Evolutionary conservation across 1,284 basidiomycete species (phyloP), one percentile per base, ranked within the genome.

Genomic region (Volvariella surrecta): DNA sequence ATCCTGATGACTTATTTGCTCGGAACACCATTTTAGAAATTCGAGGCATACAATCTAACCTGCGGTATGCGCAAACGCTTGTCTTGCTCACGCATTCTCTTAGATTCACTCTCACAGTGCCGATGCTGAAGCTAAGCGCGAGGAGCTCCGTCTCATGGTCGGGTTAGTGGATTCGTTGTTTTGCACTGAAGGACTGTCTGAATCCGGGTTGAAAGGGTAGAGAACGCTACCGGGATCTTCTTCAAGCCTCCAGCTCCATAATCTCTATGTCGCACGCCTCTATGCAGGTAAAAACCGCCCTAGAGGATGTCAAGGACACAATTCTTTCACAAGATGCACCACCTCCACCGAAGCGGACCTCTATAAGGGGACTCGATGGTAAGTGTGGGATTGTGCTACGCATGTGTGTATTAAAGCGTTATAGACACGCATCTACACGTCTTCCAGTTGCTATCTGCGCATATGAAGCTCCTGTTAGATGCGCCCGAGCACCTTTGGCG

Each of bases 101-200:
- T 41, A 40, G 38, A 44, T 43, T 19, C 40, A 48, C 40, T 45
- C 38, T 40, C 45, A 8, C 49, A 90, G 89, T 61, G 67, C 73
- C n/a, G 88, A 93, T 61, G 91, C 91, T 1, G 79, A 91, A 57
- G 83, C 82, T 41, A 95, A 95, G 62, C 88, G 91, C 57, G 86
- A 91, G 54, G 93, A 97, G 59, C 74, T 96, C 37, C 73, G 92
- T 51, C 72, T 88, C 20, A 97, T 95, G 92, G 93, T 97, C 60
- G 92, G 90, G 90, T 94, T 64, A 74, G 89, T 81, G 46, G 18
- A 38, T 40, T 18, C 35, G 9, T 11, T 13, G 20, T 8, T 38
- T 21, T 8, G 31, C n/a, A 18, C 30, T 13, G n/a, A 32, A 38
- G 40, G 44, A 46, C 42, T 28, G 37, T 40, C 28, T 46, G 18